Conservation (phyloP, 2,329 filamentous ascomycete species). For the Apiospora saccharicola region DNA sequence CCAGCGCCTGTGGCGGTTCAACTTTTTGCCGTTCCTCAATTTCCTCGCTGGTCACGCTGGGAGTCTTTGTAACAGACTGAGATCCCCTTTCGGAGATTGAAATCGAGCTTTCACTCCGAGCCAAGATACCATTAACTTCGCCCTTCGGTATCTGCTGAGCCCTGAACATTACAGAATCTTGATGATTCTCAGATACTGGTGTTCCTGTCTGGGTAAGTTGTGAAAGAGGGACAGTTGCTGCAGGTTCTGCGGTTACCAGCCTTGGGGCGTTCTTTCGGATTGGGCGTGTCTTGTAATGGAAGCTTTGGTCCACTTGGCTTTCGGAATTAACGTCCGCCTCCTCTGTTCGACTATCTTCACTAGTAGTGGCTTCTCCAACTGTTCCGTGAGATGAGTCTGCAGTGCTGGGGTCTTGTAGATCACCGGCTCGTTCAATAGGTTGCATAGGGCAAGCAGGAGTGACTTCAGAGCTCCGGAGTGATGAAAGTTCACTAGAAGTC, state of each 20-base stretch:
- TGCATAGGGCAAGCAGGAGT: neutral
- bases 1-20: neutral
- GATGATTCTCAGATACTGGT: constrained; percentile 28
- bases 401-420: neutral
- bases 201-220: constrained; percentile 30
- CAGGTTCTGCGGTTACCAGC: constrained; percentile 4
- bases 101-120: neutral
- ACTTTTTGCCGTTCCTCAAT: neutral
- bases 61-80: neutral
- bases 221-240: constrained; percentile 8
- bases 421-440: neutral
- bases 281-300: constrained; percentile 39
- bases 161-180: constrained; percentile 23
- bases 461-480: constrained; percentile 7
- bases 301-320: constrained; percentile 39
- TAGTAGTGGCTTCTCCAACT: neutral
- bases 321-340: constrained; percentile 33
- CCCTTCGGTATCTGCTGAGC: neutral
- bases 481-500: constrained; percentile 15
- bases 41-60: neutral
- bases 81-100: neutral
- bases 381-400: neutral
- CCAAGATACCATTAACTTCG: neutral
- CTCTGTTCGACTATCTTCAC: neutral
- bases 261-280: constrained; percentile 29